Conservation (phyloP, 768 basidiomycete species). For the Calocybe cyanea region DNA sequence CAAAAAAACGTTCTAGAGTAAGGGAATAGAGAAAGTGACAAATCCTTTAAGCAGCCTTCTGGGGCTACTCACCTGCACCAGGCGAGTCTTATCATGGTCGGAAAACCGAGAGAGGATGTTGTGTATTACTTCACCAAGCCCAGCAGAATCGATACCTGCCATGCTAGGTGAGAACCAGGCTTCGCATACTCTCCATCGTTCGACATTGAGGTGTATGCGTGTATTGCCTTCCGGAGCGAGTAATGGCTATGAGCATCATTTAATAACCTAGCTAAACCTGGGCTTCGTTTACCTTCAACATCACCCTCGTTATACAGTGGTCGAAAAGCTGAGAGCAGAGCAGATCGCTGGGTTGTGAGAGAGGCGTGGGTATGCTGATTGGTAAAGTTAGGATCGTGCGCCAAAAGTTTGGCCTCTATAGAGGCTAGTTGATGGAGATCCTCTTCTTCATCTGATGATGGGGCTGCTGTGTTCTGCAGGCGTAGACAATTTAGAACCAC, state of each 20-base stretch:
- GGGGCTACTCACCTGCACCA: slow-evolving; percentile 60
- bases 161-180: slow-evolving; percentile 91
- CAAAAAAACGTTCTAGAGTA: slow-evolving; percentile 78
- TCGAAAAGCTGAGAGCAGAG: slow-evolving; percentile 81
- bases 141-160: slow-evolving; percentile 93
- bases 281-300: slow-evolving; percentile 43
- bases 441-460: slow-evolving; percentile 88
- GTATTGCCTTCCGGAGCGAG: slow-evolving; percentile 42
- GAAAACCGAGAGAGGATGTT: slow-evolving; percentile 74
- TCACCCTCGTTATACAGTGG: slow-evolving; percentile 78
- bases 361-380: slow-evolving; percentile 78
- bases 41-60: background rate
- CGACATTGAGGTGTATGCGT: slow-evolving; percentile 85
- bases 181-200: slow-evolving; percentile 89
- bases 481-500: background rate
- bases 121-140: slow-evolving; percentile 88
- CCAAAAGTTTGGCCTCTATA: slow-evolving; percentile 78
- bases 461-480: slow-evolving; percentile 63
- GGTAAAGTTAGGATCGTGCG: slow-evolving; percentile 84
- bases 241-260: background rate
- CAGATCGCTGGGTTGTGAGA: slow-evolving; percentile 71
- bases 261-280: background rate
- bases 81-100: slow-evolving; percentile 58
- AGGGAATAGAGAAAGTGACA: background rate
- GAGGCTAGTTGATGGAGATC: slow-evolving; percentile 68